Conservation (phyloP, 805 yeast species). For the Komagataella ulmi region DNA sequence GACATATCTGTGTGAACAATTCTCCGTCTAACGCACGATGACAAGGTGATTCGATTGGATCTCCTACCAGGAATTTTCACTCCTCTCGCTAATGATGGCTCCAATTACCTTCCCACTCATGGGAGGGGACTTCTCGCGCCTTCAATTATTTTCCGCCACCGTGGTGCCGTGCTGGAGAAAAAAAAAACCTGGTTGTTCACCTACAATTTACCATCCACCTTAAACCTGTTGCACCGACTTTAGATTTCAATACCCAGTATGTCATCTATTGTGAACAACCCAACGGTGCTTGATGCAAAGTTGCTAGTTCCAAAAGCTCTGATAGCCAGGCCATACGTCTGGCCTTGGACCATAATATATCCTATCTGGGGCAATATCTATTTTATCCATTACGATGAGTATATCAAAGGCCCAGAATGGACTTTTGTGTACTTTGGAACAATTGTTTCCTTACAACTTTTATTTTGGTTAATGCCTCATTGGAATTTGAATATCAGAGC, state of each 20-base stretch:
- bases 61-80: too few relatives aligned
- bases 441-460: slow-evolving; percentile 55
- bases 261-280: slow-evolving; percentile 38
- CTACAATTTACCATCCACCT: background rate
- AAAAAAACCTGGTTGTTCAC: background rate
- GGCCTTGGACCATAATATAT: slow-evolving; percentile 72
- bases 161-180: background rate
- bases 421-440: slow-evolving; percentile 79
- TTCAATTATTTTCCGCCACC: background rate
- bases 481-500: slow-evolving; percentile 74
- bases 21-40: background rate
- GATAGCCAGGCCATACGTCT: slow-evolving; percentile 57
- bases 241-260: background rate
- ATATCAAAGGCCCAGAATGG: slow-evolving; percentile 90
- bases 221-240: background rate
- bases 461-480: slow-evolving; percentile 82
- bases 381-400: slow-evolving; percentile 55
- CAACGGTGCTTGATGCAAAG: slow-evolving; percentile 59
- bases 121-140: background rate
- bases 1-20: background rate
- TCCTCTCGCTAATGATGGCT: too few relatives aligned
- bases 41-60: too few relatives aligned
- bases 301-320: slow-evolving; percentile 58
- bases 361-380: slow-evolving; percentile 63
- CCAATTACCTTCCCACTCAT: background rate